These are phyloP conservation scores for Paramecium pentaurelia DNA, from an alignment of 73 alveolate species.

Conservation along the genomic window DNA sequence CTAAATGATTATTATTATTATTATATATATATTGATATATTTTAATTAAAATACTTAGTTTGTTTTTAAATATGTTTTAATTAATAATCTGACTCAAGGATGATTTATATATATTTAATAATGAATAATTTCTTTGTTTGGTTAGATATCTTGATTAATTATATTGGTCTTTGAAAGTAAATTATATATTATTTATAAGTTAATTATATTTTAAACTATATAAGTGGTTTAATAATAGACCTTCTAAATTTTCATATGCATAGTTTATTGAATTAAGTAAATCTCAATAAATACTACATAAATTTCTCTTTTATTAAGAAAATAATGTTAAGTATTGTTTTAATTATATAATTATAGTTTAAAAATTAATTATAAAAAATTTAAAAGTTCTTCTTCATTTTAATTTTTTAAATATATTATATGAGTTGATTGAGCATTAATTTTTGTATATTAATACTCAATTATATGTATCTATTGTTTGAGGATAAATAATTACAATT, in stretches of 20 bases:
- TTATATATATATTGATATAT: neutral
- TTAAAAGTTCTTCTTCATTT: neutral
- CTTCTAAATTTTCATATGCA: no score
- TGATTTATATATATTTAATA: no score
- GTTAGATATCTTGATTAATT: no score
- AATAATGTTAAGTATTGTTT: neutral
- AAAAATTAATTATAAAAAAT: neutral
- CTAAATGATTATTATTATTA: neutral
- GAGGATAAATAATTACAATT: neutral
- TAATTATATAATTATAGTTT: neutral
- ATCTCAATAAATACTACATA: no score
- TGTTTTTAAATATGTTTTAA: no score
- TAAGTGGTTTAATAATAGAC: no score
- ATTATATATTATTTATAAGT: no score
- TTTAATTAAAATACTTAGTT: neutral
- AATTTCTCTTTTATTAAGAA: neutral
- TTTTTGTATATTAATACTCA: neutral
- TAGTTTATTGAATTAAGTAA: no score
- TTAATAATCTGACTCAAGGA: no score
- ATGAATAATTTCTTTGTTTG: no score
- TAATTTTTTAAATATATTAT: neutral
- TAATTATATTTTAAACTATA: no score
- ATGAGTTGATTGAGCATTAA: neutral
- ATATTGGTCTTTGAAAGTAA: no score
- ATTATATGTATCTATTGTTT: neutral